A percentile compares a stretch with the other conserved stretches of the same genome.
Conservation (phyloP, 2,329 filamentous ascomycete genomes). For the Epichloe uncinata region DNA sequence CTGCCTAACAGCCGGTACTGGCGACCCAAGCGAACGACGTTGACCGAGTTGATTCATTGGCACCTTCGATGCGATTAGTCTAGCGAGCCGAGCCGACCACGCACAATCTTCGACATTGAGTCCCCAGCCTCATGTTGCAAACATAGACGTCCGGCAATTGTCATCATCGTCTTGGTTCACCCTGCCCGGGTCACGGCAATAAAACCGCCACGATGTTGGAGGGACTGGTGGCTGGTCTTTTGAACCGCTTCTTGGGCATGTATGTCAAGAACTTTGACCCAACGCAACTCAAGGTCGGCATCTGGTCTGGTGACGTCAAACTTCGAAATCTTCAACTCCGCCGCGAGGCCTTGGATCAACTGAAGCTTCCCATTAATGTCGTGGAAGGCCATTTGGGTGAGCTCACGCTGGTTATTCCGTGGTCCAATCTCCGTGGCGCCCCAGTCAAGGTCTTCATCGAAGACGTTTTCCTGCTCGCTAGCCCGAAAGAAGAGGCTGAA, state of each 20-base stretch:
- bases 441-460: slow-evolving; percentile 93
- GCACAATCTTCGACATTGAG: background rate
- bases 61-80: background rate
- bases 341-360: slow-evolving; percentile 88
- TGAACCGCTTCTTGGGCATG: slow-evolving; percentile 99
- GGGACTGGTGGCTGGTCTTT: slow-evolving; percentile 87
- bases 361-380: slow-evolving; percentile 93
- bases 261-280: slow-evolving; percentile 99
- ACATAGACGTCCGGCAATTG: slow-evolving; percentile 5
- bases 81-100: background rate
- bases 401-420: slow-evolving; percentile 86
- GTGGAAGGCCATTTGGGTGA: slow-evolving; percentile 88
- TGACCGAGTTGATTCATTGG: background rate
- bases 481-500: slow-evolving; percentile 86
- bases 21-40: background rate
- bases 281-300: slow-evolving; percentile 93
- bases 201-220: slow-evolving; percentile 69
- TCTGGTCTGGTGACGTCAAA: slow-evolving; percentile 98
- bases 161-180: slow-evolving; percentile 17
- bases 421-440: slow-evolving; percentile 90
- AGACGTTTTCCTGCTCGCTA: slow-evolving; percentile 90
- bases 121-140: slow-evolving; percentile 9
- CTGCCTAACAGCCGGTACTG: background rate
- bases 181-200: slow-evolving; percentile 62
- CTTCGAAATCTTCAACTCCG: slow-evolving; percentile 84